Evolutionary conservation across 116 monocot species (phyloP).

Genomic region (Phalaenopsis hybrid): DNA sequence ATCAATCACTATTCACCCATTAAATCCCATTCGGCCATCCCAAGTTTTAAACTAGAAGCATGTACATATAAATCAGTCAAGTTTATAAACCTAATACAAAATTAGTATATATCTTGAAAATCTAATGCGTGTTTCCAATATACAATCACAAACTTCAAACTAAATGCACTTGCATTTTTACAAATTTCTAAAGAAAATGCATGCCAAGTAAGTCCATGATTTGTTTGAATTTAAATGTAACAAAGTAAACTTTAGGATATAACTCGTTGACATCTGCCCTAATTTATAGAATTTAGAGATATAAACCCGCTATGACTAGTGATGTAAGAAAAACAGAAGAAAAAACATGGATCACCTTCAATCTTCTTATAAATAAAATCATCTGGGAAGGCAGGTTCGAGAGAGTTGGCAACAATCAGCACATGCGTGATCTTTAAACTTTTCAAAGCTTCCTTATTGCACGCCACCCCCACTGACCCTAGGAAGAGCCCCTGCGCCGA

Average conservation of each 20-base stretch:
- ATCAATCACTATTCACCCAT: too few relatives aligned
- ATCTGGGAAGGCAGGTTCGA: slow-evolving; percentile 47
- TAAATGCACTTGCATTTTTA: not conserved
- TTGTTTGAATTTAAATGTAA: too few relatives aligned
- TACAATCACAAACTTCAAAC: not conserved
- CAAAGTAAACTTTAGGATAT: too few relatives aligned
- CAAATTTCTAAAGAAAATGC: not conserved
- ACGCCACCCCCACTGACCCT: slow-evolving; percentile 64
- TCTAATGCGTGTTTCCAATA: not conserved
- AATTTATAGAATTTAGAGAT: too few relatives aligned
- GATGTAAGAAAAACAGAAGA: too few relatives aligned
- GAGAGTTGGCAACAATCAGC: slow-evolving; percentile 59
- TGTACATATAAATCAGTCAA: too few relatives aligned
- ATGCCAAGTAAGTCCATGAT: not conserved
- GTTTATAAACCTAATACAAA: too few relatives aligned
- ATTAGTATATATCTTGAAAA: too few relatives aligned
- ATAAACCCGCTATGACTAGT: too few relatives aligned
- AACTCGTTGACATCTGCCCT: too few relatives aligned
- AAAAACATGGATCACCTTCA: slow-evolving; percentile 23
- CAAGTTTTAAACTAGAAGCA: too few relatives aligned
- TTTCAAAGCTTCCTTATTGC: slow-evolving; percentile 52
- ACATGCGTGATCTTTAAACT: slow-evolving; percentile 59
- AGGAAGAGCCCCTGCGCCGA: slow-evolving; percentile 38
- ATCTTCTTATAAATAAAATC: slow-evolving; percentile 78
- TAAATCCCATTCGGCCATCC: too few relatives aligned